Percentiles rank a stretch among this genome's conserved stretches.
These are phyloP conservation scores for Rhizopus stolonifer DNA, from an alignment of 371 early-diverging fungal genomes.

Conservation along the genomic window DNA sequence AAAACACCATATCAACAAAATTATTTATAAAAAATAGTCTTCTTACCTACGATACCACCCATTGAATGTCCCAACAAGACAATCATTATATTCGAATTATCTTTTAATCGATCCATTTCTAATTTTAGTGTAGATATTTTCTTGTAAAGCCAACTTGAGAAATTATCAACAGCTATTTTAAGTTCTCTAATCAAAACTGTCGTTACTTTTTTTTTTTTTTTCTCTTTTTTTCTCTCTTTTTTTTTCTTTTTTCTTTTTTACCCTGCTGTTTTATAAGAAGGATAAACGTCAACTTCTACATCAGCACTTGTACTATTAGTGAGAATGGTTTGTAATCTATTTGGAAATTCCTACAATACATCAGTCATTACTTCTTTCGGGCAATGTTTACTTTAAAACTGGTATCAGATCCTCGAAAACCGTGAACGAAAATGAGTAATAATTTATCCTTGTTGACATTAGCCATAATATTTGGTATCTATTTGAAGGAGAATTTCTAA, in stretches of 20 bases:
- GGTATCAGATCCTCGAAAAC: constrained; percentile 53
- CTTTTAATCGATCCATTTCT: constrained; percentile 15
- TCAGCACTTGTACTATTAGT: constrained; percentile 45
- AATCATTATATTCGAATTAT: constrained; percentile 38
- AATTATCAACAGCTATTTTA: constrained; percentile 42
- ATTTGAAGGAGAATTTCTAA: neutral
- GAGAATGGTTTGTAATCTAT: constrained; percentile 51
- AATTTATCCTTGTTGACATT: constrained; percentile 35
- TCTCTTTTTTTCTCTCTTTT: constrained; percentile 18
- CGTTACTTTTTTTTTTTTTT: neutral
- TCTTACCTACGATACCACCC: constrained; percentile 69
- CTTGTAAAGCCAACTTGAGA: constrained; percentile 49
- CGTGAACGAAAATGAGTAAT: constrained; percentile 58
- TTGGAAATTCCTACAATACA: constrained; percentile 62
- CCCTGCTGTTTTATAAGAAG: constrained; percentile 64
- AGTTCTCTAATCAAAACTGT: constrained; percentile 22
- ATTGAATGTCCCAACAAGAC: constrained; percentile 58
- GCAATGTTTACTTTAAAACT: constrained; percentile 44
- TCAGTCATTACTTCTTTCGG: too few species aligned
- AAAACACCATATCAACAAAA: too few species aligned
- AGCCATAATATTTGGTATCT: neutral
- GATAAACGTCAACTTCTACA: constrained; percentile 55
- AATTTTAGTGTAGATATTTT: constrained; percentile 37
- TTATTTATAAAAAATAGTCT: too few species aligned
- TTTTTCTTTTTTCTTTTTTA: constrained; percentile 16